Evolutionary conservation across 2,329 filamentous ascomycete genomes (phyloP).

Genomic region (Colletotrichum echinochloae): DNA sequence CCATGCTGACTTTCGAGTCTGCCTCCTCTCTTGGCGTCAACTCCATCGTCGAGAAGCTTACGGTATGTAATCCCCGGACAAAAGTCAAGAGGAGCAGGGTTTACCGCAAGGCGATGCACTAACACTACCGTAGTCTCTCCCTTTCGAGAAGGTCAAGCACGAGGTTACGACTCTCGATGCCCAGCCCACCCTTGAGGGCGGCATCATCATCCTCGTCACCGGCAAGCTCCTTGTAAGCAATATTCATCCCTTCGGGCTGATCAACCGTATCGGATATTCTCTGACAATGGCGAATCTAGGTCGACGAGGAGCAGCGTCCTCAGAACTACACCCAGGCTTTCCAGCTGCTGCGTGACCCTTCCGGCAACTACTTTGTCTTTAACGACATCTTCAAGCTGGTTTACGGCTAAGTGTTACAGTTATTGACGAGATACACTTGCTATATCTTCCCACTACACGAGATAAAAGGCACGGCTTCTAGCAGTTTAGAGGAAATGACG

Average conservation of each 20-base stretch:
- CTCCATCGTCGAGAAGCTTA: conserved; percentile 83
- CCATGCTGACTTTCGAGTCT: conserved; percentile 95
- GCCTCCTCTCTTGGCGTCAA: conserved; percentile 71
- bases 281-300: conserved; percentile 59
- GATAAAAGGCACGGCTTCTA: conserved; percentile 1
- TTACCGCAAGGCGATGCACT: conserved; percentile 8
- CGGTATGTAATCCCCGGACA: conserved; percentile 63
- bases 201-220: conserved; percentile 89
- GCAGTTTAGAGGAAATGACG: conserved; percentile 11
- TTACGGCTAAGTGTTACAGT: conserved; percentile 63
- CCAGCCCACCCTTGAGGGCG: conserved; percentile 78
- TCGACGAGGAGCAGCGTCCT: conserved; percentile 85
- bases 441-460: not conserved
- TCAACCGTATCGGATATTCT: not conserved
- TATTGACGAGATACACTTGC: not conserved
- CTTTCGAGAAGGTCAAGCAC: conserved; percentile 86
- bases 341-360: conserved; percentile 78
- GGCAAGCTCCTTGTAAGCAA: conserved; percentile 81
- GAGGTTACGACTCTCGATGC: conserved; percentile 82
- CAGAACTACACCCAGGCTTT: conserved; percentile 95
- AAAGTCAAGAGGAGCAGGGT: not conserved
- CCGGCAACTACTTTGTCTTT: conserved; percentile 83
- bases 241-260: not conserved
- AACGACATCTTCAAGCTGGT: conserved; percentile 97
- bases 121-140: conserved; percentile 60